phyloP scores from a whole-genome alignment of 306 rosid genomes.

The Cyclanthera cordifolia region DNA sequence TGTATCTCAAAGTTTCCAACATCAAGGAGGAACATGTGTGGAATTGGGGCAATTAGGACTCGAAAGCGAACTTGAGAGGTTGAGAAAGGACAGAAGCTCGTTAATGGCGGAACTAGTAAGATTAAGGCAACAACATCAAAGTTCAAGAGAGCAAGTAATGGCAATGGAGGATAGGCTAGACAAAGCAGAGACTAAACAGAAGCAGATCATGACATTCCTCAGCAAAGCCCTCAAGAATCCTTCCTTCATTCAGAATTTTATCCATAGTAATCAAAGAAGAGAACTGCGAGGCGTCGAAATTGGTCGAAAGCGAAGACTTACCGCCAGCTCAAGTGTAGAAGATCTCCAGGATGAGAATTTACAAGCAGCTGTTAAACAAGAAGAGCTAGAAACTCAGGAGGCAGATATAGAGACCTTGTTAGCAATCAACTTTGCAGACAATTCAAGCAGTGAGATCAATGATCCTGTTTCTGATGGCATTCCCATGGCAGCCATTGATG shows the following conservation, averaged over 20 bases:
- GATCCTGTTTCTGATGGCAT: slow-evolving; percentile 23
- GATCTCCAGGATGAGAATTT: slow-evolving; percentile 34
- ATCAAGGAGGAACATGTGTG: slow-evolving; percentile 38
- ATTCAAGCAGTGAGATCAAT: slow-evolving; percentile 34
- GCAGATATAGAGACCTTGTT: slow-evolving; percentile 50
- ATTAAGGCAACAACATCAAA: slow-evolving; percentile 65
- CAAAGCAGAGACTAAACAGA: slow-evolving; percentile 60
- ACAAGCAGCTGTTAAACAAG: slow-evolving; percentile 20
- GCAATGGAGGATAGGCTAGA: slow-evolving; percentile 54
- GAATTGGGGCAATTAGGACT: slow-evolving; percentile 71
- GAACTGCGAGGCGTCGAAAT: slow-evolving; percentile 27
- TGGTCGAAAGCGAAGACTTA: slow-evolving; percentile 54
- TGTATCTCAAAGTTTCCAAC: slow-evolving; percentile 25
- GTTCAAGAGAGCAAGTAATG: slow-evolving; percentile 33
- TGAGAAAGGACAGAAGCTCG: slow-evolving; percentile 50
- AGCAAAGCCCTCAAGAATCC: slow-evolving; percentile 54
- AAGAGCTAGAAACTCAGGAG: slow-evolving; percentile 31
- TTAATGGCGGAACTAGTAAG: slow-evolving; percentile 56
- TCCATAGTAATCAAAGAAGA: slow-evolving; percentile 26
- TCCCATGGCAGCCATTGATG: slow-evolving; percentile 15
- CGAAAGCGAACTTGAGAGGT: slow-evolving; percentile 52
- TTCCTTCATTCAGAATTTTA: slow-evolving; percentile 34
- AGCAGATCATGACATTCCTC: slow-evolving; percentile 51
- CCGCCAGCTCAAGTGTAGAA: slow-evolving; percentile 44
- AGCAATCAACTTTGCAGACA: slow-evolving; percentile 29